A percentile compares a stretch with the other conserved stretches of the same genome.
phyloP scores from a whole-genome alignment of 306 rosid genomes.

The Malus sieversii region DNA sequence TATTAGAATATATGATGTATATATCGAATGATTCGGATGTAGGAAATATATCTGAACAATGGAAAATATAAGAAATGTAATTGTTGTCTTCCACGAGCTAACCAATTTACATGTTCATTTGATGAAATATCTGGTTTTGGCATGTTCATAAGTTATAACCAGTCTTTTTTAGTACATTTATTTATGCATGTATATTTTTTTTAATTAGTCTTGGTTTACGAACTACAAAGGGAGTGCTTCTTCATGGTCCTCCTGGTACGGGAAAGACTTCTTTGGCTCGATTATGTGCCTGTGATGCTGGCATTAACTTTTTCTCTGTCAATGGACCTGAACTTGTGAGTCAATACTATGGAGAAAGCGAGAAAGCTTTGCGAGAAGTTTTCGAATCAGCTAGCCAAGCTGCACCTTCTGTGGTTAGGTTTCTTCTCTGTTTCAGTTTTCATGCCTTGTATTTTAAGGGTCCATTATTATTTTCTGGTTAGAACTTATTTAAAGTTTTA shows the following conservation, averaged over 20 bases:
- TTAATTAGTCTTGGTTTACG: conserved; percentile 63
- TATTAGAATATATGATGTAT: background rate
- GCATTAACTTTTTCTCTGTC: conserved; percentile 59
- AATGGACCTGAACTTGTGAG: conserved; percentile 80
- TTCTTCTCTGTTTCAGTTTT: conserved; percentile 11
- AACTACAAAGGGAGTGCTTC: conserved; percentile 82
- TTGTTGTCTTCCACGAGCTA: background rate
- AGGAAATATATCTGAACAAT: background rate
- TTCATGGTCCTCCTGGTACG: conserved; percentile 94
- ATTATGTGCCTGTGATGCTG: conserved; percentile 63
- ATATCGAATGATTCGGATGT: background rate
- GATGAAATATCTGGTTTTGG: background rate
- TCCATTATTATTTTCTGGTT: conserved; percentile 8
- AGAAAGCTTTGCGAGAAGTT: conserved; percentile 53
- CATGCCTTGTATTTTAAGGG: conserved; percentile 3
- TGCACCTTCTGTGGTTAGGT: conserved; percentile 88
- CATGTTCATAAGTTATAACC: background rate
- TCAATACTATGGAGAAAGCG: conserved; percentile 81
- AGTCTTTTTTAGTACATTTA: background rate
- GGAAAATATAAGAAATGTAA: background rate
- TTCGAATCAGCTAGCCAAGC: conserved; percentile 70
- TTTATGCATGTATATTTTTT: background rate
- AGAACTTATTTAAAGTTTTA: background rate
- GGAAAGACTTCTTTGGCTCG: conserved; percentile 86
- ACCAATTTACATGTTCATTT: background rate